Evolutionary conservation across 176 grass and related monocot species (phyloP), one percentile per base, ranked within the genome.

Genomic region (Cenchrus fungigraminus): DNA sequence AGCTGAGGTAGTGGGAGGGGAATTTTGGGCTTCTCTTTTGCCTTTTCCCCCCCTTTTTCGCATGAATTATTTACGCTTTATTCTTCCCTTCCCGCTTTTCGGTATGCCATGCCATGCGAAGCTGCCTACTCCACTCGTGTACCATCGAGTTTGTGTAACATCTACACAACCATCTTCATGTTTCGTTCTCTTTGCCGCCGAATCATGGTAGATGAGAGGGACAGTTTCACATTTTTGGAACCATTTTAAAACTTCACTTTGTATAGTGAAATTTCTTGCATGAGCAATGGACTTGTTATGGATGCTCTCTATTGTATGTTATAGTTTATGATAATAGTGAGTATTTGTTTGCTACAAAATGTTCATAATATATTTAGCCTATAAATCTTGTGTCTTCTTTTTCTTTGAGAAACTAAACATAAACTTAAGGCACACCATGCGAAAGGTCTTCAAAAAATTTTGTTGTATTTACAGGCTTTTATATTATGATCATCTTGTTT

Each of bases 1-100:
- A 2, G 37, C 3, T 13, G 82, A 62, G 12, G 76, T 9, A 79
- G 84, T 80, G 84, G 76, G 63, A 29, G 57, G 13, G 57, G 76
- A 80, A 80, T 80, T 80, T 44, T 64, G 12, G 32, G 12, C 4
- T 53, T 66, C 29, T 29, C 20, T 61, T 71, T 70, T 12, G 19
- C 15, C 6, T 44, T 16, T 4, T 15, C 13, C 29, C 8, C 13
- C 29, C 8, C 8, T 42, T 7, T 32, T 60, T 54, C 46, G 12
- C 12, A 8, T 17, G 22, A 49, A 77, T 62, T 42, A 6, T 71
- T 43, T 53, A 42, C 19, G 12, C 74, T 78, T 79, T 60, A 85
- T 78, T 78, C 70, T 50, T 73, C 6, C n/a, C 15, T 37, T 83
- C 12, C 56, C n/a, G 4, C 34, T 71, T 47, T 82, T 45, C 51